Conservation (phyloP, 192 early-diverging fungal genomes). For the Rhizoclosmatium globosum region DNA sequence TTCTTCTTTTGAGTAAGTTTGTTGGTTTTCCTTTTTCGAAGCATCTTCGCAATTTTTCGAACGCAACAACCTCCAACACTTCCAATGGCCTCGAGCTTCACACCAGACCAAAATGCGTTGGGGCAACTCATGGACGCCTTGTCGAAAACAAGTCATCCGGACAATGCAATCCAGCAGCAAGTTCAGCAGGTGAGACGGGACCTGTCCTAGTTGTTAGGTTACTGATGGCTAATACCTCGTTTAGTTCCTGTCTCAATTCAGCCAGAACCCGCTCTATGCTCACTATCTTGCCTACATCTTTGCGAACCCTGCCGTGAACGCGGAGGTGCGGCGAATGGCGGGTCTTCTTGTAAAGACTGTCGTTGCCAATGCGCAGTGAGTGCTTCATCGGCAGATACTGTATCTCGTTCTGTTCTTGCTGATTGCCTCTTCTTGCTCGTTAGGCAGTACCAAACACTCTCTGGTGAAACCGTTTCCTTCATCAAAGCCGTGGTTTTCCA, state of each 20-base stretch:
- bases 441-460: slow-evolving; percentile 45
- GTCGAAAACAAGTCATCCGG: slow-evolving; percentile 34
- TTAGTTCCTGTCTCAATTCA: slow-evolving; percentile 49
- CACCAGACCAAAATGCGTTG: slow-evolving; percentile 41
- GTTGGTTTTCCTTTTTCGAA: too few relatives aligned
- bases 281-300: slow-evolving; percentile 91
- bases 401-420: too few relatives aligned
- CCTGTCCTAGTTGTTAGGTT: background rate
- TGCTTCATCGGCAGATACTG: background rate
- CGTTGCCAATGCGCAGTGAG: slow-evolving; percentile 76
- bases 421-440: too few relatives aligned
- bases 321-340: slow-evolving; percentile 80
- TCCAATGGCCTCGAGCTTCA: background rate
- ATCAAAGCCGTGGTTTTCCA: slow-evolving; percentile 16
- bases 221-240: background rate
- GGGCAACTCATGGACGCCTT: slow-evolving; percentile 46
- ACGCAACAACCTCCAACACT: too few relatives aligned
- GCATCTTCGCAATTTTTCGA: too few relatives aligned
- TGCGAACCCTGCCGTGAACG: slow-evolving; percentile 65
- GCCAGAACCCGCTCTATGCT: slow-evolving; percentile 79
- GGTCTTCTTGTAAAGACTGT: slow-evolving; percentile 70
- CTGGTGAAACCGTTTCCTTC: slow-evolving; percentile 46
- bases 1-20: too few relatives aligned
- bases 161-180: slow-evolving; percentile 48
- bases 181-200: slow-evolving; percentile 39